phyloP scores from a whole-genome alignment of 208 protist species.

The Crithidia bombi region DNA sequence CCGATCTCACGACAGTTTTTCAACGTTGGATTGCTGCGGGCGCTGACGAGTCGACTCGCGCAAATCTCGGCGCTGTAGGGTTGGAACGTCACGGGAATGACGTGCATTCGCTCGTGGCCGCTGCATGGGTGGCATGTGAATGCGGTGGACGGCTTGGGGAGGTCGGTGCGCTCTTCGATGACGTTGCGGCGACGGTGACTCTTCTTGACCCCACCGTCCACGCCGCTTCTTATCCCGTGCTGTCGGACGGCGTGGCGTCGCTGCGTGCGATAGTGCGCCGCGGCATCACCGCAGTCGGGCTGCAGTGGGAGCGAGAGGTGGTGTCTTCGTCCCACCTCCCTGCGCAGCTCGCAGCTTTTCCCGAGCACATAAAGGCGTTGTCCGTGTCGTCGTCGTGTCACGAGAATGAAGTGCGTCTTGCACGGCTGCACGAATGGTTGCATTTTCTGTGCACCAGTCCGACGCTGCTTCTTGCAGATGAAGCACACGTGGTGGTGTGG shows the following conservation, averaged over 20 bases:
- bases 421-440: conserved; percentile 14
- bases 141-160: not conserved
- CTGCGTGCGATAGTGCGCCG: not conserved
- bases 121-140: too few relatives aligned
- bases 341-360: too few relatives aligned
- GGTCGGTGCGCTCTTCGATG: not conserved
- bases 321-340: not conserved
- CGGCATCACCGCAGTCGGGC: not conserved
- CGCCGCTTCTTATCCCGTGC: not conserved
- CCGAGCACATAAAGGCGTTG: too few relatives aligned
- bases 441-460: conserved; percentile 24
- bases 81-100: not conserved
- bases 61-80: not conserved
- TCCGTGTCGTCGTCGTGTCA: too few relatives aligned
- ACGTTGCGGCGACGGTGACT: conserved; percentile 5
- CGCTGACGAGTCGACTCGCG: not conserved
- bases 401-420: not conserved
- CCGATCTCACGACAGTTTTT: conserved; percentile 1
- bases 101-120: not conserved
- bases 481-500: conserved; percentile 23
- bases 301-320: conserved; percentile 2
- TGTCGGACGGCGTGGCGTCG: not conserved
- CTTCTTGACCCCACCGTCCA: not conserved
- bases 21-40: conserved; percentile 1
- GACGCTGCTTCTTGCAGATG: conserved; percentile 8